Percentiles rank a stretch among this genome's conserved stretches.
Conservation (phyloP, 805 yeast genomes). For the Komagataella mondaviorum region DNA sequence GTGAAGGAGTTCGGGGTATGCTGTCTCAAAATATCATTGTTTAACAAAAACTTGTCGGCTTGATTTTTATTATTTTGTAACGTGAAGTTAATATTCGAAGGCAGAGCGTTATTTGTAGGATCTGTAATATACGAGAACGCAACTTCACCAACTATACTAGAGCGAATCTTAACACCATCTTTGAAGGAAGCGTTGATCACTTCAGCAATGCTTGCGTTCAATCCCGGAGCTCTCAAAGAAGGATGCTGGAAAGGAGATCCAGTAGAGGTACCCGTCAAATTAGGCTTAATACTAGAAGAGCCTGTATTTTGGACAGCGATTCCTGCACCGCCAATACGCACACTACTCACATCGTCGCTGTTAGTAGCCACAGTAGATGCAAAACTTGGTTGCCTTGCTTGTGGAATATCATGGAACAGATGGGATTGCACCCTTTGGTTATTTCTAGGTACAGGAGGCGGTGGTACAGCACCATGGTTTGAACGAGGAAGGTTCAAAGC, state of each 20-base stretch:
- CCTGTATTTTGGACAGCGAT: conserved; percentile 29
- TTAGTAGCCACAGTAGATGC: neutral
- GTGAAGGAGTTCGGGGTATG: conserved; percentile 24
- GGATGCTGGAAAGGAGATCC: conserved; percentile 29
- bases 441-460: neutral
- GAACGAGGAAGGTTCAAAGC: neutral
- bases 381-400: neutral
- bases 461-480: neutral
- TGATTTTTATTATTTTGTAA: conserved; percentile 26
- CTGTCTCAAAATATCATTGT: conserved; percentile 39
- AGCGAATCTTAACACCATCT: conserved; percentile 46
- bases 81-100: conserved; percentile 25
- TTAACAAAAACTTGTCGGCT: conserved; percentile 33
- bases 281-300: conserved; percentile 19
- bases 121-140: conserved; percentile 54
- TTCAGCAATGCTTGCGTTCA: conserved; percentile 81
- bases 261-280: conserved; percentile 11
- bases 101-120: conserved; percentile 18
- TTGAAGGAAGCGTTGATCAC: conserved; percentile 61
- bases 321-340: neutral
- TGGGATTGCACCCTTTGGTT: neutral
- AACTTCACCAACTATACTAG: conserved; percentile 72
- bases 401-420: neutral
- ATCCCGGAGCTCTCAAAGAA: conserved; percentile 40
- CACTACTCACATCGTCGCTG: neutral